Base-by-base conservation (phyloP, 495 filamentous ascomycete genomes). In the Xylona heveae region DNA sequence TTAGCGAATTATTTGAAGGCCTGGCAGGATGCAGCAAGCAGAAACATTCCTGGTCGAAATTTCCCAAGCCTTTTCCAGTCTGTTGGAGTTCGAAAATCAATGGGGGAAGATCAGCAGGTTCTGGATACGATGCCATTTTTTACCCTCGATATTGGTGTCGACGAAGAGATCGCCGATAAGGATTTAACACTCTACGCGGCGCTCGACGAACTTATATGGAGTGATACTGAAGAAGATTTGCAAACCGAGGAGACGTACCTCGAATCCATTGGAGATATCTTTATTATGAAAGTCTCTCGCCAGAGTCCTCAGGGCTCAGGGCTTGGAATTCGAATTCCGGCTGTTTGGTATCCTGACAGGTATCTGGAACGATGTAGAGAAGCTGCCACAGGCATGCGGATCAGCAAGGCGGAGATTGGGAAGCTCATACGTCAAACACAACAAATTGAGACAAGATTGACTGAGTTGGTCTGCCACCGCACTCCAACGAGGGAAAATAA, bases 291-390 rank as follows among this genome's bases (percentile, higher is more conserved):
- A 10, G 5, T 38, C 12, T 6, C 12, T 28, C 40, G 80, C 4
- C 54, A 57, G 16, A 57, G 58, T 17, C 41, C 54, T 0, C 55
- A 61, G 1, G 42, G 54, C 5, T 40, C 44, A 9, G 53, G 58
- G 3, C 49, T 67, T 18, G 62, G 64, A 27, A 53, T 85, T 26
- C 66, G 73, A 9, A 64, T 85, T 13, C 79, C 81, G 19, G 52
- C 65, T 10, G 58, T 67, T 0, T 70, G 82, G 41, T 90, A 84
- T 42, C 62, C 71, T 5, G 82, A 91, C 47, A 63, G 81, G 22
- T 93, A 91, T 49, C 49, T 82, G 36, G 59, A 66, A 32, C 52
- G 49, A 21, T 65, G 63, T 36, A 58, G 58, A 38, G 56, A 69
- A 1, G 43, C 61, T 35, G 53, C 69, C 13, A 59, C 50, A 30